Evolutionary conservation across 2,329 filamentous ascomycete species (phyloP).

Genomic region (Plenodomus lindquistii): DNA sequence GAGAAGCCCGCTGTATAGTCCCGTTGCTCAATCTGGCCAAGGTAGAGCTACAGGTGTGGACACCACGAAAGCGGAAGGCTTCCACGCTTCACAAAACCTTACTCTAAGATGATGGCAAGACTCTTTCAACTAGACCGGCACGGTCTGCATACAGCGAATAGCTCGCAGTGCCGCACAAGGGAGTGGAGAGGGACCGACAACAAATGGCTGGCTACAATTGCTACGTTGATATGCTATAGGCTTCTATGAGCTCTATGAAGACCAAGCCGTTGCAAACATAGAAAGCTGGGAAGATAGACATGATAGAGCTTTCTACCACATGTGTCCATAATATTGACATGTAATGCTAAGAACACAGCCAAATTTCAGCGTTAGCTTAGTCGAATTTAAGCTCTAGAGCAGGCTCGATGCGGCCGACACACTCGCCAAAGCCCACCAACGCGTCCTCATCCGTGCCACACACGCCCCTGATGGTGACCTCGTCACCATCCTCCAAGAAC

Average conservation of each 20-base stretch:
- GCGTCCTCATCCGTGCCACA: constrained; percentile 65
- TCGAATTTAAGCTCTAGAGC: constrained; percentile 31
- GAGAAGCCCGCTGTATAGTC: not conserved
- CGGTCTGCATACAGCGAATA: too few species aligned
- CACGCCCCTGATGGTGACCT: constrained; percentile 66
- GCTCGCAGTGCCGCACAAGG: too few species aligned
- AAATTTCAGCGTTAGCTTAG: constrained; percentile 2
- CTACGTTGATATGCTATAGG: too few species aligned
- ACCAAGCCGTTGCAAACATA: too few species aligned
- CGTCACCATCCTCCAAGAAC: constrained; percentile 77
- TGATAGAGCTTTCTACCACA: too few species aligned
- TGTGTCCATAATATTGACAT: too few species aligned
- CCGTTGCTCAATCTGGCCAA: not conserved
- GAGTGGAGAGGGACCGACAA: too few species aligned
- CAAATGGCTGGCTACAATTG: too few species aligned
- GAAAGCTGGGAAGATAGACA: too few species aligned
- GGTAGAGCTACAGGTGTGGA: not conserved
- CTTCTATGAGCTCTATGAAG: too few species aligned
- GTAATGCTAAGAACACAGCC: too few species aligned
- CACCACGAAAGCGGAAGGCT: not conserved
- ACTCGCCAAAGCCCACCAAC: constrained; percentile 79
- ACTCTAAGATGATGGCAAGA: not conserved
- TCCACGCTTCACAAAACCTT: not conserved
- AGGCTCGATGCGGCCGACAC: constrained; percentile 62
- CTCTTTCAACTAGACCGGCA: too few species aligned